Percentiles rank a stretch among this genome's conserved stretches.
Evolutionary conservation across 2,329 filamentous ascomycete genomes (phyloP).

Genomic region (Cladosporium sp.): DNA sequence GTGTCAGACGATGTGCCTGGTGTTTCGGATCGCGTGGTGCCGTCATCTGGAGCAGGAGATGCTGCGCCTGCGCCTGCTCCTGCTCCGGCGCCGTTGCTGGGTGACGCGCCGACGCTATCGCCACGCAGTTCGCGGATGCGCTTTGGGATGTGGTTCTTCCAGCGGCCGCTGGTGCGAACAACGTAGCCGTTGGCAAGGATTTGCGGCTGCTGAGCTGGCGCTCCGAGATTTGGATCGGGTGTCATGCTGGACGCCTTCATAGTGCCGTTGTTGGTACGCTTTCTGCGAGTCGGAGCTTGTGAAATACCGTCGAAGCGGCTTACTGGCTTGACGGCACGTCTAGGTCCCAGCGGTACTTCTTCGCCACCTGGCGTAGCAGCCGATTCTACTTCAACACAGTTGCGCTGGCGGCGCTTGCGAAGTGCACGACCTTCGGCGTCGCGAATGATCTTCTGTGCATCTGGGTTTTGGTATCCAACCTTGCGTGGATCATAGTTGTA

Average conservation of each 20-base stretch:
- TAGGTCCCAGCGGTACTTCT: neutral
- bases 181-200: constrained; percentile 17
- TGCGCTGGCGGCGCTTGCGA: constrained; percentile 40
- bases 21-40: constrained; percentile 6
- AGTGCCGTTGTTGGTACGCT: constrained; percentile 16
- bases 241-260: constrained; percentile 18
- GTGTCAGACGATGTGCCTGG: constrained; percentile 13
- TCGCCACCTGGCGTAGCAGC: constrained; percentile 6
- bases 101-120: constrained; percentile 25
- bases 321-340: constrained; percentile 25
- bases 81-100: constrained; percentile 13
- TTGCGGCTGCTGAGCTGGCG: constrained; percentile 3
- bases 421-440: constrained; percentile 46
- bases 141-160: constrained; percentile 32
- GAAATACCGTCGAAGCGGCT: constrained; percentile 28
- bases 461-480: constrained; percentile 53
- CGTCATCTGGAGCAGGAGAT: neutral
- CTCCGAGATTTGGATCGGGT: constrained; percentile 16
- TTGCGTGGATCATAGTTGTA: constrained; percentile 55
- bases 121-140: constrained; percentile 46
- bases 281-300: constrained; percentile 20
- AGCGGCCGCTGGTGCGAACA: constrained; percentile 27
- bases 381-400: constrained; percentile 18
- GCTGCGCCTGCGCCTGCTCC: neutral
- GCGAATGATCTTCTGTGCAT: constrained; percentile 46